phyloP scores from a whole-genome alignment of 1,284 basidiomycete species.

The Sanghuangporus baumii region DNA sequence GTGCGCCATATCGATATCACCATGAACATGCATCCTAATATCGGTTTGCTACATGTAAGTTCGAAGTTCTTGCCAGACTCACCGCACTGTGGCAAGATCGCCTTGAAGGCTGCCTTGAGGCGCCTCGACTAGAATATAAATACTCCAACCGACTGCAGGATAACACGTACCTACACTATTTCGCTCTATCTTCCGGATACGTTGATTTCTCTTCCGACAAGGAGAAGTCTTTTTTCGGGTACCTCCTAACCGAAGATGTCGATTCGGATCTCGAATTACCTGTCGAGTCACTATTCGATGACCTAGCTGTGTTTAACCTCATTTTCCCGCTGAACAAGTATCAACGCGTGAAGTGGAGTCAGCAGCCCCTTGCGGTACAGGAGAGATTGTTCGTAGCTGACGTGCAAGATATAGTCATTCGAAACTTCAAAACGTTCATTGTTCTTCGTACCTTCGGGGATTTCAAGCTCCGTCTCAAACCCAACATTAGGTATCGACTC shows the following conservation, averaged over 20 bases:
- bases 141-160: constrained; percentile 25
- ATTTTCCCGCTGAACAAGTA: constrained; percentile 37
- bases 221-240: constrained; percentile 34
- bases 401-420: constrained; percentile 33
- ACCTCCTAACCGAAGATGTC: constrained; percentile 33
- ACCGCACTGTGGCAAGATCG: constrained; percentile 42
- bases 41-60: constrained; percentile 27
- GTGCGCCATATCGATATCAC: constrained; percentile 24
- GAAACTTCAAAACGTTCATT: constrained; percentile 30
- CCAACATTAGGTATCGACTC: constrained; percentile 34
- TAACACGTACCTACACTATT: constrained; percentile 27
- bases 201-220: constrained; percentile 37
- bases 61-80: constrained; percentile 41
- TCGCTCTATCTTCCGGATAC: constrained; percentile 36
- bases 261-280: constrained; percentile 30
- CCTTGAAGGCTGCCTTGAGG: constrained; percentile 42
- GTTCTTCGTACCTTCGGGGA: constrained; percentile 35
- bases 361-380: constrained; percentile 33
- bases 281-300: constrained; percentile 42
- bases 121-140: constrained; percentile 38
- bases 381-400: constrained; percentile 35
- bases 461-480: constrained; percentile 24
- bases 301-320: constrained; percentile 37
- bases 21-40: background rate
- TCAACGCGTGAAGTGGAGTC: constrained; percentile 33